Evolutionary conservation across 768 basidiomycete genomes (phyloP).

Genomic region (Podaxis pistillaris): DNA sequence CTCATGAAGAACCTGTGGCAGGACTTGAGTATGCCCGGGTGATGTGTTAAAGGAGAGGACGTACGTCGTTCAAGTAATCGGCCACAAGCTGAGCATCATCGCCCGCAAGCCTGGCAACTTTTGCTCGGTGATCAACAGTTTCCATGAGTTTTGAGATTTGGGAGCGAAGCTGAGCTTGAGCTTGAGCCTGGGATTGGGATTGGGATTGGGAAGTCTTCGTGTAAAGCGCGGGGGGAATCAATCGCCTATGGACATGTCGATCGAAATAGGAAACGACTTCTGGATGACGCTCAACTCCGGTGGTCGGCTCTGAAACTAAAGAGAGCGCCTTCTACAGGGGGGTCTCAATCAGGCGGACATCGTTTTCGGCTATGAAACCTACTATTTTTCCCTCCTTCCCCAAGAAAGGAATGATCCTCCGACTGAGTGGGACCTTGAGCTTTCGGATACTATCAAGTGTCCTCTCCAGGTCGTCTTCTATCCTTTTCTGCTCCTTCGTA

Average conservation of each 20-base stretch:
- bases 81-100: not conserved
- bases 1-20: not conserved
- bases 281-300: too few relatives aligned
- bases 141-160: not conserved
- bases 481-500: not conserved
- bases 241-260: too few relatives aligned
- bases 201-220: too few relatives aligned
- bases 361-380: not conserved
- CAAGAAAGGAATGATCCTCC: not conserved
- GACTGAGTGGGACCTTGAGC: not conserved
- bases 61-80: not conserved
- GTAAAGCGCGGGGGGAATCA: too few relatives aligned
- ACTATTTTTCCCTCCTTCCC: constrained; percentile 10
- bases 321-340: not conserved
- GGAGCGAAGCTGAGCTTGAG: too few relatives aligned
- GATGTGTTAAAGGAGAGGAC: not conserved
- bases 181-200: too few relatives aligned
- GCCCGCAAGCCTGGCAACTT: not conserved
- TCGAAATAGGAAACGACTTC: too few relatives aligned
- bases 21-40: too few relatives aligned
- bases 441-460: not conserved
- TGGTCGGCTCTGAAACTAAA: not conserved
- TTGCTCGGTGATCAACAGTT: not conserved
- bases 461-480: not conserved
- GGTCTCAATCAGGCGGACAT: not conserved